A percentile compares a stretch with the other conserved stretches of the same genome.
Conservation (phyloP, 768 basidiomycete species). For the Hirschioporus abietinus region DNA sequence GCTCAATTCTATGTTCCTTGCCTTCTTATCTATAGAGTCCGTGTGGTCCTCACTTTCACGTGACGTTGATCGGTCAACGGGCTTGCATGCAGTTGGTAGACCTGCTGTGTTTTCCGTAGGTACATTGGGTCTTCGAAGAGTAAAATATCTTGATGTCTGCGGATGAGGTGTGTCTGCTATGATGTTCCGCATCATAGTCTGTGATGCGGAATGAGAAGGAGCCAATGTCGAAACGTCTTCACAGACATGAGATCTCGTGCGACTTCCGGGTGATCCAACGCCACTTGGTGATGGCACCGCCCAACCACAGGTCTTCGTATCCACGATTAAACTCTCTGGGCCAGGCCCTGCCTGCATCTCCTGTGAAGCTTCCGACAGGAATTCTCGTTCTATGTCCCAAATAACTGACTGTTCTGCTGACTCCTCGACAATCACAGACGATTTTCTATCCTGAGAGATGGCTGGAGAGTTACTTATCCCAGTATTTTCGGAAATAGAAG, state of each 20-base stretch:
- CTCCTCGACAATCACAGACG: background rate
- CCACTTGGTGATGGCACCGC: background rate
- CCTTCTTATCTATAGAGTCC: background rate
- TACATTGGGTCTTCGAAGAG: background rate
- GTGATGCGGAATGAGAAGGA: background rate
- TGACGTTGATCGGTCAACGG: background rate
- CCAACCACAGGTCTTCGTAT: background rate
- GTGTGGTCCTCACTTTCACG: background rate
- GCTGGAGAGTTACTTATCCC: background rate
- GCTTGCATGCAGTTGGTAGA: background rate
- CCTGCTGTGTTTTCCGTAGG: background rate
- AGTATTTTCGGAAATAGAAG: background rate
- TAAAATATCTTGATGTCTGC: background rate
- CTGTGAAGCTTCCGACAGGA: slow-evolving; percentile 12
- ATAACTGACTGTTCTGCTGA: slow-evolving; percentile 32
- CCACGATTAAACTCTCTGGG: background rate
- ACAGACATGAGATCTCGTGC: background rate
- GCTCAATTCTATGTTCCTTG: background rate
- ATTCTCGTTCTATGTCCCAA: slow-evolving; percentile 53
- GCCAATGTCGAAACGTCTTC: background rate
- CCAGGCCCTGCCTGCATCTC: background rate
- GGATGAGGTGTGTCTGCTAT: background rate
- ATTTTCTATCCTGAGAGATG: background rate
- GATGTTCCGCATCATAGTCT: background rate
- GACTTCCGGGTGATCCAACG: background rate